phyloP scores from a whole-genome alignment of 441 rosid genomes.

The Corymbia citriodora region DNA sequence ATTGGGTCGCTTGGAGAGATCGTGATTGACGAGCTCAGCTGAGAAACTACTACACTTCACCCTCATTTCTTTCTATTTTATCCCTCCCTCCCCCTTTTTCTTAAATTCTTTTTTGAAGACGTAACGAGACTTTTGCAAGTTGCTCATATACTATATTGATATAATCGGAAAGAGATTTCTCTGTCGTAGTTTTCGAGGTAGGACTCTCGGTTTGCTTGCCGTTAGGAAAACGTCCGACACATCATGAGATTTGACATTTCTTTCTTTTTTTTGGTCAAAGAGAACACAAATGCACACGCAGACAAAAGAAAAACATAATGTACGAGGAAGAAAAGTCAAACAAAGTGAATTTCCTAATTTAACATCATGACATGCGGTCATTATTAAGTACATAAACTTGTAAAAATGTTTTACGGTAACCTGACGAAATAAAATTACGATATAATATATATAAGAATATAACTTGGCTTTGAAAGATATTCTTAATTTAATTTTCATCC shows the following conservation, averaged over 20 bases:
- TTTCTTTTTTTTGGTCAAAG: too few relatives aligned
- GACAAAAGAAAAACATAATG: not conserved
- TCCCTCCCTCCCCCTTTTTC: not conserved
- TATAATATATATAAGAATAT: not conserved
- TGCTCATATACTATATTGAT: not conserved
- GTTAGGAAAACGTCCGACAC: not conserved
- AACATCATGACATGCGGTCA: not conserved
- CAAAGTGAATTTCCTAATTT: not conserved
- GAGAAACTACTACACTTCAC: not conserved
- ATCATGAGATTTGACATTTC: not conserved
- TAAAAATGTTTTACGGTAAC: not conserved
- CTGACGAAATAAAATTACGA: not conserved
- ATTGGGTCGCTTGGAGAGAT: conserved; percentile 18
- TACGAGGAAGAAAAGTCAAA: not conserved
- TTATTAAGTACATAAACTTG: not conserved
- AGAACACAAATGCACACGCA: not conserved
- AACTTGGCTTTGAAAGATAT: not conserved
- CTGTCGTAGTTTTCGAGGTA: not conserved
- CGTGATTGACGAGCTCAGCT: conserved; percentile 31
- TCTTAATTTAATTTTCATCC: not conserved
- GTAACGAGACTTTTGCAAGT: not conserved
- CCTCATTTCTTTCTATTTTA: not conserved
- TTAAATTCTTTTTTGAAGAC: not conserved
- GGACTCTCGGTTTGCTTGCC: not conserved
- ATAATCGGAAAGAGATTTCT: not conserved